Evolutionary conservation across 768 basidiomycete species (phyloP), one percentile per base, ranked within the genome.

Genomic region (Chalciporus chontae): DNA sequence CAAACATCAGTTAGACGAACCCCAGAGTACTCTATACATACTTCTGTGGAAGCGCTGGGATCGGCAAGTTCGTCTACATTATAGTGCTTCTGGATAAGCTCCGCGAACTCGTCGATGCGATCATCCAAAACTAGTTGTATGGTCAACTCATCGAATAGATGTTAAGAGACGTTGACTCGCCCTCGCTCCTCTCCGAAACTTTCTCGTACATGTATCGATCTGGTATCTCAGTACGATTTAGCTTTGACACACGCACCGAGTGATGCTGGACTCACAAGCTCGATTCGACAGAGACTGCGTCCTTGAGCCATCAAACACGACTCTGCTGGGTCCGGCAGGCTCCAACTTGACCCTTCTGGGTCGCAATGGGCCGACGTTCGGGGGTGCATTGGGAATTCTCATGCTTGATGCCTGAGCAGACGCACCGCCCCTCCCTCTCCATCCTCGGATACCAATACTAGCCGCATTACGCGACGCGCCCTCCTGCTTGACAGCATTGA

Each of bases 181-280:
- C 84, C 76, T 87, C 87, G 53, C 90, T 86, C 40, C 94, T 75
- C 61, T 90, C 89, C 2, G 82, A 81, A 21, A 87, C 76, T 70
- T 90, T 93, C 67, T 97, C 94, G 61, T 89, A 93, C 94, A 95
- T 94, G 66, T 97, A 98, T 24, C 89, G 80, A 76, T 85, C 87
- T 90, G 56, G 23, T 32, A 10, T 39, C 27, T 9, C 14, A 19
- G 32, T 32, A 29, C 40, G 37, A 47, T 57, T n/a, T 41, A 52
- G 27, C 9, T 15, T n/a, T 4, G 6, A 43, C 17, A 26, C 24
- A 15, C 37, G 21, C 37, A 14, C 17, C 18, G 5, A 31, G 23
- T 36, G 21, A 15, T 21, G 31, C 43, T 17, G 13, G 5, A 51
- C 83, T 74, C 63, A 88, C 87, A 87, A 31, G 75, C 72, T 29